Base-by-base conservation (phyloP, 768 basidiomycete species). In the Collybiopsis confluens region DNA sequence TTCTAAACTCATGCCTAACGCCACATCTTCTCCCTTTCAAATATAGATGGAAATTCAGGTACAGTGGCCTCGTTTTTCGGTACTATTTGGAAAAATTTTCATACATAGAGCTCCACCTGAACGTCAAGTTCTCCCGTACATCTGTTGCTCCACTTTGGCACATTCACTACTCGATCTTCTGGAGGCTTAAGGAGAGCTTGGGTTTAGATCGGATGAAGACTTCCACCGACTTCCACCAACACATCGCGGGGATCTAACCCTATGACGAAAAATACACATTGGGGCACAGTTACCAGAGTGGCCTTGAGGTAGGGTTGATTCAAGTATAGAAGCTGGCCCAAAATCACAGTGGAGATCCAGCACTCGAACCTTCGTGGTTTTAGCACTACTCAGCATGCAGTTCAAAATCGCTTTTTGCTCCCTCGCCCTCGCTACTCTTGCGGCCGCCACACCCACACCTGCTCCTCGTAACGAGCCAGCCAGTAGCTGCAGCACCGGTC, bases 331-430 rank as follows among this genome's bases (percentile, higher is more conserved):
- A 45, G 44, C 9, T 10, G 4, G 5, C 27, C 27, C 10, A 24
- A 26, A 23, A 45, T 11, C 13, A n/a, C n/a, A n/a, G n/a, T n/a
- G n/a, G 27, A 24, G 27, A 15, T 45, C 24, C 44, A 6, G 21
- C 44, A 45, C 44, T 45, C 44, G 44, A 45, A 45, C 44, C 21
- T 7, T 45, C 44, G 44, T 45, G 5, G 44, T 45, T 45, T 21
- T 21, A 45, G 44, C 20, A 23, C 21, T 49, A 36, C 36, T 52
- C 40, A 41, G 26, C 41, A 52, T 52, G 50, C 50, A 52, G 28
- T 52, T 52, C 40, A 52, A 52, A 43, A 37, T 52, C n/a, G 50
- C 50, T 40, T 43, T 52, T 30, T 20, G 30, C 50, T 41, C 38
- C 50, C 26, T 20, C 36, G 50, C 41, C 35, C 38, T 43, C 30